Evolutionary conservation across 305 asterid genomes (phyloP), one percentile per base, ranked within the genome.

Genomic region (Caryopteris hybrid): DNA sequence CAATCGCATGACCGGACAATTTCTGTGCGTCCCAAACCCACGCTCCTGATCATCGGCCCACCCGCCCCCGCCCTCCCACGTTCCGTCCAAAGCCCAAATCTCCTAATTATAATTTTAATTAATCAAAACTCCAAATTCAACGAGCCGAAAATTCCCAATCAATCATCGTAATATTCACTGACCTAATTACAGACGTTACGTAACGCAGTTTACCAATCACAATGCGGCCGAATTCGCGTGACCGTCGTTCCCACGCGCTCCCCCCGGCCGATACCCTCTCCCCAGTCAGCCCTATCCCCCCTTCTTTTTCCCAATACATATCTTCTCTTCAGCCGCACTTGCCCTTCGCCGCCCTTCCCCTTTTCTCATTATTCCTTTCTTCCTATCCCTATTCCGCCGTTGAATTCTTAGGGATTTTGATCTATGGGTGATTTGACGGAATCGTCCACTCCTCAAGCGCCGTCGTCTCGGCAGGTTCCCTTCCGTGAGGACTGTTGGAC

Each of bases 401-500:
- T 48, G 4, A 29, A 13, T 47, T 51, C 22, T 34, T 23, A 11
- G 14, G 33, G 34, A n/a, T 69, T 13, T 21, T 13, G 10, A 50
- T 45, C 78, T 1, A 86, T 86, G 97, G 97, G 79, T 33, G 97
- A 88, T 75, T 68, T 86, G 47, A 82, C 74, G 38, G 95, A 88
- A 50, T 62, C 87, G 39, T 80, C 87, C 42, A 72, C 69, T 39
- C 72, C 76, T 42, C 81, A 63, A 67, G 36, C 72, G 73, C 45
- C 85, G 52, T 73, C 89, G 79, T 74, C 97, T 8, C 79, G 95
- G 53, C 85, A 83, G 12, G 74, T 80, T 2, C 93, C 96, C 1
- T 83, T 86, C 79, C 97, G 98, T 2, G 98, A 92, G 76, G 98
- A 92, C 69, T 92, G 96, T 33, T 89, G 96, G 98, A 83, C 90